Conservation (phyloP, 1,139 yeast genomes). For the Hyphopichia fennica region DNA sequence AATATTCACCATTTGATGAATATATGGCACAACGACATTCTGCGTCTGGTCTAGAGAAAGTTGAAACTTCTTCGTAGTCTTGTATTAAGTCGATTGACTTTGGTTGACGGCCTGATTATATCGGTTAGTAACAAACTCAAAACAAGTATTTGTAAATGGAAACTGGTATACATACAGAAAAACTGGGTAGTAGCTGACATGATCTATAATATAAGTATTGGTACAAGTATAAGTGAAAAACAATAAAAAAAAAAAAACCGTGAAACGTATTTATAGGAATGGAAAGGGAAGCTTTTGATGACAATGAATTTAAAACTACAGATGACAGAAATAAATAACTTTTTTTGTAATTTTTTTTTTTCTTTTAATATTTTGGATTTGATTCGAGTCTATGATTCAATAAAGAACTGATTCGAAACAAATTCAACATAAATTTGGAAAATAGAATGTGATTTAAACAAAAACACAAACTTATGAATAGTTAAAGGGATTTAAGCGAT, state of each 20-base stretch:
- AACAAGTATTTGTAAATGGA: not conserved
- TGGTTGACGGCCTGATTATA: slow-evolving; percentile 55
- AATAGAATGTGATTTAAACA: too few species aligned
- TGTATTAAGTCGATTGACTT: slow-evolving; percentile 59
- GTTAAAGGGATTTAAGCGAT: too few species aligned
- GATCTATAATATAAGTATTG: slow-evolving; percentile 2
- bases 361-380: not conserved
- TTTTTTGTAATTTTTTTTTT: too few species aligned
- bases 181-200: slow-evolving; percentile 44
- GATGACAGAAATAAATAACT: not conserved
- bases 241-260: not conserved
- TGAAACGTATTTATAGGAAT: too few species aligned
- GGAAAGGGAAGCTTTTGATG: too few species aligned
- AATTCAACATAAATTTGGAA: not conserved
- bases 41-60: slow-evolving; percentile 34
- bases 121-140: slow-evolving; percentile 11
- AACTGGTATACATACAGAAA: slow-evolving; percentile 35
- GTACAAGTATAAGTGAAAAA: not conserved
- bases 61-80: slow-evolving; percentile 42
- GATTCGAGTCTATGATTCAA: not conserved
- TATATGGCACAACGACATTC: slow-evolving; percentile 51
- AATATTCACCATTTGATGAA: slow-evolving; percentile 53
- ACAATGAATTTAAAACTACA: not conserved
- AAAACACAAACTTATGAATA: too few species aligned
- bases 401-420: not conserved